These are phyloP conservation scores for Xylaria telfairii DNA, from an alignment of 495 filamentous ascomycete species.

Conservation along the genomic window DNA sequence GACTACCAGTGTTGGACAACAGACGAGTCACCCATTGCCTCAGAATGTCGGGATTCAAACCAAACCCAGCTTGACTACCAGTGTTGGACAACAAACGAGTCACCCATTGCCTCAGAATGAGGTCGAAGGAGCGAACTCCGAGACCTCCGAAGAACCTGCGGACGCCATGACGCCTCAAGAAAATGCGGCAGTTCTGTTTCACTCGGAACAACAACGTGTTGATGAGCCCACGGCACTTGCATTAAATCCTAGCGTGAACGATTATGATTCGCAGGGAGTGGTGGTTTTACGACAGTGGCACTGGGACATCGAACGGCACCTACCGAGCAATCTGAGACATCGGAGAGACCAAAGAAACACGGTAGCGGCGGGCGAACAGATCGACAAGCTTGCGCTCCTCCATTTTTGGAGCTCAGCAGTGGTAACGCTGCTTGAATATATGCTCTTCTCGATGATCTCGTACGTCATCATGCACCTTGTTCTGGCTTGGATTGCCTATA, in stretches of 20 bases:
- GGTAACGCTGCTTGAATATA: not conserved
- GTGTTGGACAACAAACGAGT: not conserved
- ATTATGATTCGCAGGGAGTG: not conserved
- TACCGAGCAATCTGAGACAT: too few relatives aligned
- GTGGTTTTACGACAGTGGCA: not conserved
- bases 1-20: not conserved
- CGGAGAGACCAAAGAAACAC: not conserved
- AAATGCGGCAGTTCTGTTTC: not conserved
- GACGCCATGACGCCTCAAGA: not conserved
- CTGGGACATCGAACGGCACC: too few relatives aligned
- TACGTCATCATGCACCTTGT: not conserved
- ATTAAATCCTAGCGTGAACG: too few relatives aligned
- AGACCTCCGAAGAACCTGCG: not conserved
- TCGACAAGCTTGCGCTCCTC: not conserved
- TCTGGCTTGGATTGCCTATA: too few relatives aligned
- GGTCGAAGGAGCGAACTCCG: not conserved
- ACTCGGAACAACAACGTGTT: too few relatives aligned
- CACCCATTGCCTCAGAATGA: not conserved
- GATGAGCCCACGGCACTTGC: too few relatives aligned
- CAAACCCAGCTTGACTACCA: not conserved
- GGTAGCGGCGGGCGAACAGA: not conserved
- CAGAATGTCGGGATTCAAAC: not conserved
- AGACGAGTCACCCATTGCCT: not conserved
- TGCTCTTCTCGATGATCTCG: not conserved
- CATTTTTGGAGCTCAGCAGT: not conserved